Conservation (phyloP, 2,329 filamentous ascomycete genomes). For the Penicillium frequentans region DNA sequence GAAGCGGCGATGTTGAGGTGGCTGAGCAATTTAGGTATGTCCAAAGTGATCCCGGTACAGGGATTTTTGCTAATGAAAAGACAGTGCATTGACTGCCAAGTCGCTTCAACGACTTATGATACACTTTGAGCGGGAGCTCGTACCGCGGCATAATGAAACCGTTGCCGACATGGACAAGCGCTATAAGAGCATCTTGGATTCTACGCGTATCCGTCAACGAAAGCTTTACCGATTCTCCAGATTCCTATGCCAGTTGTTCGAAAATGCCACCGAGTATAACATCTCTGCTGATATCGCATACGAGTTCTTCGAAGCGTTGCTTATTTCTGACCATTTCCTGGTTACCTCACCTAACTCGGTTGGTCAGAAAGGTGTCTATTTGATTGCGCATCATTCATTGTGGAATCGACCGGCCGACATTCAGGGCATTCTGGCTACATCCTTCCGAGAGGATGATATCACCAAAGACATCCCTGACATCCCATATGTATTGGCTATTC, state of each 20-base stretch:
- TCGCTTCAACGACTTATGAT: constrained; percentile 82
- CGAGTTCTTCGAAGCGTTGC: constrained; percentile 76
- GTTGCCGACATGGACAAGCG: constrained; percentile 90
- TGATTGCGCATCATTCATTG: constrained; percentile 81
- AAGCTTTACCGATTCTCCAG: constrained; percentile 95
- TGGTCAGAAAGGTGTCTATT: constrained; percentile 73
- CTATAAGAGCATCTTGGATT: constrained; percentile 93
- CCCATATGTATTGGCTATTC: constrained; percentile 81
- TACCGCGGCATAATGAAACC: constrained; percentile 79
- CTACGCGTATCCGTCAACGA: constrained; percentile 90
- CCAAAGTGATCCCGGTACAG: neutral
- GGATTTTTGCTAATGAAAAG: neutral
- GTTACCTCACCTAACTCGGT: constrained; percentile 67
- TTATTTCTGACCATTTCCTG: constrained; percentile 81
- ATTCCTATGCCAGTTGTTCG: constrained; percentile 87
- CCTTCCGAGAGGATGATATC: constrained; percentile 67
- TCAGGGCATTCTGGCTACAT: constrained; percentile 78
- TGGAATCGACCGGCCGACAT: constrained; percentile 76
- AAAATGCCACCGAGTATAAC: constrained; percentile 94
- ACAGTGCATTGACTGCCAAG: constrained; percentile 81
- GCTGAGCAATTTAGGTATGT: constrained; percentile 75
- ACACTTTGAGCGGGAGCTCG: constrained; percentile 89
- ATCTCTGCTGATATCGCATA: constrained; percentile 70
- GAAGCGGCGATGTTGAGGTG: constrained; percentile 92
- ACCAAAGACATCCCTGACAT: constrained; percentile 70